These are phyloP conservation scores for Polytrichum formosum DNA, from an alignment of 225 moss, liverwort and hornwort genomes.

Conservation along the genomic window DNA sequence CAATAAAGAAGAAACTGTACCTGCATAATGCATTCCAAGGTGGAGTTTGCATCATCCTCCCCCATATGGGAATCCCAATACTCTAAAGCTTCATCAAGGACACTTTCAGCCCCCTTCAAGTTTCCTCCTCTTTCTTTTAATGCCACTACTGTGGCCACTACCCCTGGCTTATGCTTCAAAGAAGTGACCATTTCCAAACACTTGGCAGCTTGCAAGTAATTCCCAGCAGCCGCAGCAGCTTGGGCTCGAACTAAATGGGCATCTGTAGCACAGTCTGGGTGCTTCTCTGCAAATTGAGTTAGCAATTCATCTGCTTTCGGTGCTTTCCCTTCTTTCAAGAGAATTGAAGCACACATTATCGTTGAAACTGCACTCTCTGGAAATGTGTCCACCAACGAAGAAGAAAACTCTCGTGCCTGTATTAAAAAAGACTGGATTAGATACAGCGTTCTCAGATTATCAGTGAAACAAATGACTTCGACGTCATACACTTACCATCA, in stretches of 20 bases:
- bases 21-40: slow-evolving; percentile 34
- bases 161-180: slow-evolving; percentile 68
- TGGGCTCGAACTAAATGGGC: slow-evolving; percentile 80
- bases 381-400: slow-evolving; percentile 66
- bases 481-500: too few species aligned
- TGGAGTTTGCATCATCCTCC: slow-evolving; percentile 51
- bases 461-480: too few species aligned
- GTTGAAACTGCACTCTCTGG: slow-evolving; percentile 65
- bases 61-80: slow-evolving; percentile 89
- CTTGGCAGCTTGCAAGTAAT: slow-evolving; percentile 72
- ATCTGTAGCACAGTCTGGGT: slow-evolving; percentile 53
- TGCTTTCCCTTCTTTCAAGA: slow-evolving; percentile 81
- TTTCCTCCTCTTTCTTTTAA: slow-evolving; percentile 83
- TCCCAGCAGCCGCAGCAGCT: slow-evolving; percentile 72
- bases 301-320: slow-evolving; percentile 75
- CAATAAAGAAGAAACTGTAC: neutral
- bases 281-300: slow-evolving; percentile 64
- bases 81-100: slow-evolving; percentile 78
- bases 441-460: neutral
- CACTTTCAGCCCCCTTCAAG: slow-evolving; percentile 71
- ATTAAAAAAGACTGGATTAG: neutral
- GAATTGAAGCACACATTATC: slow-evolving; percentile 64
- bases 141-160: slow-evolving; percentile 85
- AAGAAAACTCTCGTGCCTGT: slow-evolving; percentile 73
- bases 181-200: slow-evolving; percentile 69